These are phyloP conservation scores for Parastagonospora nodorum DNA, from an alignment of 2,329 filamentous ascomycete species.

Conservation along the genomic window DNA sequence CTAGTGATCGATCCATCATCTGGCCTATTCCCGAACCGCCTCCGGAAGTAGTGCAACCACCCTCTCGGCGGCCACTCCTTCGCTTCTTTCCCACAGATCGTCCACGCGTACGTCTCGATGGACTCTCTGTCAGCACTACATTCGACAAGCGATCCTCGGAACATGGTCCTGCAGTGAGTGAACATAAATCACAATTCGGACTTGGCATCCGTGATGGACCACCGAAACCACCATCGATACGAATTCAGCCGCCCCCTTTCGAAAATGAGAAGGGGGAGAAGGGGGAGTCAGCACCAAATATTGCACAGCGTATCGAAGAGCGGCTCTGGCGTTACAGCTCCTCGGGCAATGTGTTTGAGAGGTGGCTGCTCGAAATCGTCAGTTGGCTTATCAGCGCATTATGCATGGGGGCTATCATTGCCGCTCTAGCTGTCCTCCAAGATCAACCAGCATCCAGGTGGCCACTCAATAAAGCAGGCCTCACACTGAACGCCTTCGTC, in stretches of 20 bases:
- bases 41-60: too few relatives aligned
- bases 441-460: conserved; percentile 13
- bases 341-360: conserved; percentile 21
- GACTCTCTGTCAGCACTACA: neutral
- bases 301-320: conserved; percentile 32
- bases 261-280: conserved; percentile 11
- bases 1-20: conserved; percentile 16
- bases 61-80: too few relatives aligned
- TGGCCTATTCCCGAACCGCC: conserved; percentile 27
- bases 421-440: conserved; percentile 10
- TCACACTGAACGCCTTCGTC: conserved; percentile 37
- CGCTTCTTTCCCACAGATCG: too few relatives aligned
- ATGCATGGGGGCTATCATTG: conserved; percentile 29
- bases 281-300: conserved; percentile 3
- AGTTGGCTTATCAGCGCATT: conserved; percentile 33
- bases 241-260: neutral
- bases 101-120: neutral
- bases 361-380: conserved; percentile 32
- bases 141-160: too few relatives aligned
- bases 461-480: conserved; percentile 6
- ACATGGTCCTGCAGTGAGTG: too few relatives aligned
- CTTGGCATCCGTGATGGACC: conserved; percentile 1
- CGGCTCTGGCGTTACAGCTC: conserved; percentile 19
- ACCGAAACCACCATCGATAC: neutral
- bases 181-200: too few relatives aligned